Evolutionary conservation across 1,284 basidiomycete genomes (phyloP).

Genomic region (Golubevia pallescens): DNA sequence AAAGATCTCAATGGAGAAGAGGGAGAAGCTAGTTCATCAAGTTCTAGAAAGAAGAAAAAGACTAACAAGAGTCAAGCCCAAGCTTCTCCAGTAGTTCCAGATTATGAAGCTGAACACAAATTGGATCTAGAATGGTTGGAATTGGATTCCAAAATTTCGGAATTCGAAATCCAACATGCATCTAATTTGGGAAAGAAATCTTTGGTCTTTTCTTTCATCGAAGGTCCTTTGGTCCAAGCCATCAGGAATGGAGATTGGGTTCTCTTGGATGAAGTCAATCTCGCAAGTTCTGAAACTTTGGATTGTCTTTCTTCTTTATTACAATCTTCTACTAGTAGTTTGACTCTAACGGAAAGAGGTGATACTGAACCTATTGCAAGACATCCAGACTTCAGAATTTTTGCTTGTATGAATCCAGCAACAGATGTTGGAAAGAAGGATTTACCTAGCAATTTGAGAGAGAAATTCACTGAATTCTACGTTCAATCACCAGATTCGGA

Average conservation of each 20-base stretch:
- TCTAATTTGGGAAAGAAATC: constrained; percentile 30
- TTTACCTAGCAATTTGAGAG: constrained; percentile 85
- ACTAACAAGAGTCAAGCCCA: neutral
- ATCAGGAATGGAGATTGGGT: constrained; percentile 91
- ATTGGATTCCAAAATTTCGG: constrained; percentile 76
- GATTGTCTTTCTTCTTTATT: constrained; percentile 89
- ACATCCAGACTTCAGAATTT: constrained; percentile 92
- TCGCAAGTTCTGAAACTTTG: constrained; percentile 91
- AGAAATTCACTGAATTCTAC: constrained; percentile 93
- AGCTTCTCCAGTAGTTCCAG: too few species aligned
- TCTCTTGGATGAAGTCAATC: constrained; percentile 93
- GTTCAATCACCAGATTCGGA: constrained; percentile 92
- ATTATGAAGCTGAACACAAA: constrained; percentile 2
- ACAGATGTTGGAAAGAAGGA: constrained; percentile 99
- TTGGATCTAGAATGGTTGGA: constrained; percentile 54
- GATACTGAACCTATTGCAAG: constrained; percentile 87
- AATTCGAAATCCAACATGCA: constrained; percentile 72
- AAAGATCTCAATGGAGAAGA: too few species aligned
- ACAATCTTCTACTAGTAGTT: constrained; percentile 82
- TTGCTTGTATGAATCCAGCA: constrained; percentile 99
- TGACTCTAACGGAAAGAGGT: constrained; percentile 92
- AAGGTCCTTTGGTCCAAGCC: constrained; percentile 94
- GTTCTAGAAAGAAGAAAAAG: neutral
- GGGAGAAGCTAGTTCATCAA: too few species aligned
- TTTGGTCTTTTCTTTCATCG: constrained; percentile 77